Evolutionary conservation across 805 yeast genomes (phyloP).

Genomic region (Candida montana): DNA sequence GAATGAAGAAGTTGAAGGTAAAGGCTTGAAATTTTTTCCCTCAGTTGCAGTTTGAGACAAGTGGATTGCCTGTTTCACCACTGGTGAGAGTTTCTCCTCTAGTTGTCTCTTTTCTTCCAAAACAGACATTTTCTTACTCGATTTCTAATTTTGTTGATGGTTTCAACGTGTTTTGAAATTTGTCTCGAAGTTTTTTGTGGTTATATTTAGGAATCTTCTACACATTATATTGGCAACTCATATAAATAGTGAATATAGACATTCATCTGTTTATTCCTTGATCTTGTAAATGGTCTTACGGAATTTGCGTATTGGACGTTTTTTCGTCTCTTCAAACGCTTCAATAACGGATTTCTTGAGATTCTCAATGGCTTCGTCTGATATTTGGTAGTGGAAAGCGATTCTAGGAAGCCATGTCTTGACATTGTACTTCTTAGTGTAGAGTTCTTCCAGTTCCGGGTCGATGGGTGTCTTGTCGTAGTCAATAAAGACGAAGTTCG

Average conservation of each 20-base stretch:
- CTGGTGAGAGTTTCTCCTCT: constrained; percentile 21
- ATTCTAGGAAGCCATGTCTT: constrained; percentile 60
- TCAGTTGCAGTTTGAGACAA: constrained; percentile 26
- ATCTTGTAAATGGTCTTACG: constrained; percentile 4
- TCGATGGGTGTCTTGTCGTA: constrained; percentile 42
- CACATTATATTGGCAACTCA: no score
- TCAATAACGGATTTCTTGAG: constrained; percentile 29
- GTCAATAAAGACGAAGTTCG: constrained; percentile 81
- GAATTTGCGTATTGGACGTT: constrained; percentile 4
- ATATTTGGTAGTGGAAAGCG: constrained; percentile 44
- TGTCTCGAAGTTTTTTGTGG: neutral
- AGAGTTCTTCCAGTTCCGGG: constrained; percentile 45
- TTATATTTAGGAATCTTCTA: neutral
- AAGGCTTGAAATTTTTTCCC: constrained; percentile 34
- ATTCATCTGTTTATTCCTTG: constrained; percentile 1
- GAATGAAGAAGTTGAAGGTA: constrained; percentile 48
- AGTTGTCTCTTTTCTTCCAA: constrained; percentile 13
- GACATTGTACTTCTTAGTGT: constrained; percentile 53
- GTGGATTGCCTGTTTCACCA: constrained; percentile 36
- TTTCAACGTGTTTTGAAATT: neutral
- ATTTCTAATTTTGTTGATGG: neutral
- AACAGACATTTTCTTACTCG: constrained; percentile 8
- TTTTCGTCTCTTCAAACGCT: constrained; percentile 32
- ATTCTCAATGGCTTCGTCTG: constrained; percentile 17
- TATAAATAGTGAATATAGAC: neutral